phyloP scores from a whole-genome alignment of 2,329 filamentous ascomycete species.

The Colletotrichum sp. region DNA sequence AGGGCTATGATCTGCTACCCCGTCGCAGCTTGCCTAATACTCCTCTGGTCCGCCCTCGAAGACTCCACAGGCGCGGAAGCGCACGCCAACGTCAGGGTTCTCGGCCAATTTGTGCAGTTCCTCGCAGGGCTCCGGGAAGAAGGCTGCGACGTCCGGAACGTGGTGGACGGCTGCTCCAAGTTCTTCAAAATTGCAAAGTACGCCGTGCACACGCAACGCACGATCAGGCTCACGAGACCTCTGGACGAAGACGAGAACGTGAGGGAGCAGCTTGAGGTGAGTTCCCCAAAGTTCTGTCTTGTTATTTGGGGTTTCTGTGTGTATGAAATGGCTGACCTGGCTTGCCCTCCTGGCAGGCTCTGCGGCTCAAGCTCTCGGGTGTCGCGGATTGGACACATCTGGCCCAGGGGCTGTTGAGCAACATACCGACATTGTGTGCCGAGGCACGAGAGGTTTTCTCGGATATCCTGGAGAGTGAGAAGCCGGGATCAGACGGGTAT shows the following conservation, averaged over 20 bases:
- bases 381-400: slow-evolving; percentile 15
- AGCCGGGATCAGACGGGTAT: not conserved
- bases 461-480: not conserved
- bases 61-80: slow-evolving; percentile 3
- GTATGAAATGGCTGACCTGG: not conserved
- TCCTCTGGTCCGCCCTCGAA: slow-evolving; percentile 9
- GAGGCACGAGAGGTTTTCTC: not conserved
- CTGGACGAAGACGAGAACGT: slow-evolving; percentile 1
- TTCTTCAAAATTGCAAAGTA: slow-evolving; percentile 15
- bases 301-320: no score
- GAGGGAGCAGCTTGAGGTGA: slow-evolving; percentile 12
- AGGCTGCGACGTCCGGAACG: not conserved
- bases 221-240: not conserved
- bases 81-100: not conserved
- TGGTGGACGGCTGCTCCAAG: slow-evolving; percentile 10
- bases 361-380: slow-evolving; percentile 1
- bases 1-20: slow-evolving; percentile 14
- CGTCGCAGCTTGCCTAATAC: not conserved
- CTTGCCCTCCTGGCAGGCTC: not conserved
- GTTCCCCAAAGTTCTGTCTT: not conserved
- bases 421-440: not conserved
- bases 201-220: slow-evolving; percentile 3
- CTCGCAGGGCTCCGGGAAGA: slow-evolving; percentile 5
- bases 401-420: slow-evolving; percentile 8
- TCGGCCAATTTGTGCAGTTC: slow-evolving; percentile 13